Percentiles rank a stretch among this genome's conserved stretches.
phyloP scores from a whole-genome alignment of 2,329 filamentous ascomycete species.

The Ophidiomyces ophidiicola region DNA sequence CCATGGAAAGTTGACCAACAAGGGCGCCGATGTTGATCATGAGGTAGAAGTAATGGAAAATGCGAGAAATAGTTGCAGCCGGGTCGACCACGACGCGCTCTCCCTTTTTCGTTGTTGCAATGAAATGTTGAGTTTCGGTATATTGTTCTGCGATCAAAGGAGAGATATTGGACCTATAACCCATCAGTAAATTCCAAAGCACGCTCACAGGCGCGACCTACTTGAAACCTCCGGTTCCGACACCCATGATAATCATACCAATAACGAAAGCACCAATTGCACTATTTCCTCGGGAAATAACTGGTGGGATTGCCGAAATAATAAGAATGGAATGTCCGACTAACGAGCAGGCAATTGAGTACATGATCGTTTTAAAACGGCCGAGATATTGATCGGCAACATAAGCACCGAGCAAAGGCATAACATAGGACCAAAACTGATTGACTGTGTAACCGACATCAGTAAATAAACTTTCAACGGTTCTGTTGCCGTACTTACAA shows the following conservation, averaged over 20 bases:
- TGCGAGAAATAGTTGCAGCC: slow-evolving; percentile 53
- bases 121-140: slow-evolving; percentile 44
- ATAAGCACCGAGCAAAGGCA: slow-evolving; percentile 46
- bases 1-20: slow-evolving; percentile 52
- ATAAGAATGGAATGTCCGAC: slow-evolving; percentile 56
- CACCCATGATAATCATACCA: slow-evolving; percentile 55
- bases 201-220: slow-evolving; percentile 3
- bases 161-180: slow-evolving; percentile 50
- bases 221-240: slow-evolving; percentile 72
- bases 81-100: slow-evolving; percentile 61
- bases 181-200: slow-evolving; percentile 1
- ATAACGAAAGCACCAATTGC: slow-evolving; percentile 53
- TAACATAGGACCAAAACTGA: slow-evolving; percentile 50
- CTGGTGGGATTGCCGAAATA: slow-evolving; percentile 49
- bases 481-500: slow-evolving; percentile 24
- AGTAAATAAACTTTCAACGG: not conserved
- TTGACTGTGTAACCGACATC: slow-evolving; percentile 35
- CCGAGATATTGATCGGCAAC: slow-evolving; percentile 58
- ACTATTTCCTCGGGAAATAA: slow-evolving; percentile 46
- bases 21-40: slow-evolving; percentile 58
- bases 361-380: slow-evolving; percentile 57
- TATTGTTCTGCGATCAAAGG: slow-evolving; percentile 62
- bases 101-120: slow-evolving; percentile 45
- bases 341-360: slow-evolving; percentile 52
- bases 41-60: slow-evolving; percentile 60